Evolutionary conservation across 2,329 filamentous ascomycete species (phyloP).

Genomic region (Colletotrichum paranaense): DNA sequence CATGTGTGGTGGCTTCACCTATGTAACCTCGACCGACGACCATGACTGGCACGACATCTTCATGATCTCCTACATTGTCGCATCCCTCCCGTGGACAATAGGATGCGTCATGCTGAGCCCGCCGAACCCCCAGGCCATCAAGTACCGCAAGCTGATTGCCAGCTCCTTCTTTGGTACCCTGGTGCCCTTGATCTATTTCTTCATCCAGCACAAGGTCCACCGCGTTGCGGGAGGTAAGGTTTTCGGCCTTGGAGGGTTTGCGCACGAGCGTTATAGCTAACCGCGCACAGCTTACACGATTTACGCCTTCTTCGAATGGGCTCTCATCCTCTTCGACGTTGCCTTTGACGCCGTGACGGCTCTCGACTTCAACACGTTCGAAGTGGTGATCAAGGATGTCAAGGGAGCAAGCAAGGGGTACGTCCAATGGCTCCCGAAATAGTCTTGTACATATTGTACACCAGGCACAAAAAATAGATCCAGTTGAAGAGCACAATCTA

Average conservation of each 20-base stretch:
- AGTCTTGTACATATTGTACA: slow-evolving; percentile 57
- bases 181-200: slow-evolving; percentile 92
- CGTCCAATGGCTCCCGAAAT: slow-evolving; percentile 94
- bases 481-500: slow-evolving; percentile 50
- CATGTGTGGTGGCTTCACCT: slow-evolving; percentile 98
- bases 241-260: background rate
- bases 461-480: slow-evolving; percentile 47
- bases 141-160: slow-evolving; percentile 88
- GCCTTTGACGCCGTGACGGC: slow-evolving; percentile 96
- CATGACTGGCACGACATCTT: slow-evolving; percentile 99
- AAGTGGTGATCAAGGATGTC: slow-evolving; percentile 88
- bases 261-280: slow-evolving; percentile 16
- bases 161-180: slow-evolving; percentile 90
- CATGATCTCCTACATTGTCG: slow-evolving; percentile 98
- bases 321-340: slow-evolving; percentile 93
- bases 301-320: slow-evolving; percentile 98
- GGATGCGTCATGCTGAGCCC: slow-evolving; percentile 92
- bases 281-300: slow-evolving; percentile 83
- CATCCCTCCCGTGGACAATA: slow-evolving; percentile 93
- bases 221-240: slow-evolving; percentile 87
- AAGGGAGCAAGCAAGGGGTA: slow-evolving; percentile 97
- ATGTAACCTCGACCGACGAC: slow-evolving; percentile 97
- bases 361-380: slow-evolving; percentile 89
- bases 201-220: slow-evolving; percentile 98
- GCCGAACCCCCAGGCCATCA: slow-evolving; percentile 82